Evolutionary conservation across 1,284 basidiomycete species (phyloP), one percentile per base, ranked within the genome.

Genomic region (Cryptococcus sp.): DNA sequence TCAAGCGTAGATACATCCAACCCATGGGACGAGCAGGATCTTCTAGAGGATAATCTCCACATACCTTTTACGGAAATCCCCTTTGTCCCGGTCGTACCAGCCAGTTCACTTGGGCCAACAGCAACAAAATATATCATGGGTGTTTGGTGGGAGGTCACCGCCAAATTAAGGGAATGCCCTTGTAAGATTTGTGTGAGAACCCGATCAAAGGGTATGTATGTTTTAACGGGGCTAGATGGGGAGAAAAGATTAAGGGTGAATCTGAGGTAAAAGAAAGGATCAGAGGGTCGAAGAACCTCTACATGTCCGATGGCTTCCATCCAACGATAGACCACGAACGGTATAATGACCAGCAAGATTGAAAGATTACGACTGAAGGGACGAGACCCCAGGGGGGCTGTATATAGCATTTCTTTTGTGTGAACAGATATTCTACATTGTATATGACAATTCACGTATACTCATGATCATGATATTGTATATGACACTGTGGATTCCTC

Each of bases 381-480:
- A 44, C 42, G 37, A 73, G 73, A 53, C 73, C 79, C 2, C 79
- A 91, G 59, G 69, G 23, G 23, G 23, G 23, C 23, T 23, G 23
- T 23, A 23, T 23, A 23, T 23, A 78, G 4, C 81, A 85, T 38
- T 81, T 92, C n/a, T 70, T 82, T 14, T 77, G 78, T 43, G 87
- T 89, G 3, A 69, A 79, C 3, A 78, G 84, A 59, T 93, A 90
- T 0, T 86, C 87, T 8, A 79, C 93, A 57, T 88, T 86, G 63
- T 83, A 92, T 59, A 83, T 93, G 67, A 90, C 89, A 4, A 83
- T 85, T 49, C 82, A 87, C 30, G 83, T 83, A 76, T 84, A 86
- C 50, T 71, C 15, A 45, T 52, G 3, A 64, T 76, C 50, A 66
- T 76, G 45, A 49, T 73, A 63, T 53, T 57, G 31, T 56, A 69